Evolutionary conservation across 306 rosid genomes (phyloP).

Genomic region (Aeschynomene evenia): DNA sequence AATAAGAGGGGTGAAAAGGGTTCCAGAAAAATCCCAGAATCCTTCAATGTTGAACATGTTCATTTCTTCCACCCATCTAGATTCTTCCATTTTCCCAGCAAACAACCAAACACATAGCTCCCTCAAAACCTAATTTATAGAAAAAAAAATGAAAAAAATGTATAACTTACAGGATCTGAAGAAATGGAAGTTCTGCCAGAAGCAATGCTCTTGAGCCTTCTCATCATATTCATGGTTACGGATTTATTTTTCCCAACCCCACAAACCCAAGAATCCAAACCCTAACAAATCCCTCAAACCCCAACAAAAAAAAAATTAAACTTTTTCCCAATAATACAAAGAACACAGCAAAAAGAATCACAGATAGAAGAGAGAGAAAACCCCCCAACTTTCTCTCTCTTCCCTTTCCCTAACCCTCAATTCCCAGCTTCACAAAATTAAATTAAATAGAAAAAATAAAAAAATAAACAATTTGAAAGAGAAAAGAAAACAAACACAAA

Average conservation of each 20-base stretch:
- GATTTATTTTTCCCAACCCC: constrained; percentile 7
- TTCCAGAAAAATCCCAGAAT: neutral
- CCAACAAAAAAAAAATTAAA: neutral
- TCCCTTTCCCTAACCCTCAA: constrained; percentile 24
- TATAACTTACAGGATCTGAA: constrained; percentile 77
- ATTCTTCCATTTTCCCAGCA: constrained; percentile 10
- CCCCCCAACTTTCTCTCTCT: constrained; percentile 30
- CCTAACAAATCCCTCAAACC: constrained; percentile 50
- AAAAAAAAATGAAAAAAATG: neutral
- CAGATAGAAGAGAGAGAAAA: constrained; percentile 41
- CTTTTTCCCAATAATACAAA: neutral
- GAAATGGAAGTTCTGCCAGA: constrained; percentile 88
- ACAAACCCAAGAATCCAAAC: constrained; percentile 37
- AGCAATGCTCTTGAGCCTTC: constrained; percentile 93
- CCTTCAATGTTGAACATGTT: neutral
- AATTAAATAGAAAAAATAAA: neutral
- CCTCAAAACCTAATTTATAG: neutral
- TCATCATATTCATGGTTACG: constrained; percentile 83
- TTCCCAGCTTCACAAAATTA: neutral
- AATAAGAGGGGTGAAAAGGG: neutral
- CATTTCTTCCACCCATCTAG: neutral
- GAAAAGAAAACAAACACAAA: neutral
- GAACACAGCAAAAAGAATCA: neutral
- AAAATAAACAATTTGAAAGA: neutral
- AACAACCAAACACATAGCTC: neutral